Base-by-base conservation (phyloP, 106 monocot genomes). In the Allium cepa region DNA sequence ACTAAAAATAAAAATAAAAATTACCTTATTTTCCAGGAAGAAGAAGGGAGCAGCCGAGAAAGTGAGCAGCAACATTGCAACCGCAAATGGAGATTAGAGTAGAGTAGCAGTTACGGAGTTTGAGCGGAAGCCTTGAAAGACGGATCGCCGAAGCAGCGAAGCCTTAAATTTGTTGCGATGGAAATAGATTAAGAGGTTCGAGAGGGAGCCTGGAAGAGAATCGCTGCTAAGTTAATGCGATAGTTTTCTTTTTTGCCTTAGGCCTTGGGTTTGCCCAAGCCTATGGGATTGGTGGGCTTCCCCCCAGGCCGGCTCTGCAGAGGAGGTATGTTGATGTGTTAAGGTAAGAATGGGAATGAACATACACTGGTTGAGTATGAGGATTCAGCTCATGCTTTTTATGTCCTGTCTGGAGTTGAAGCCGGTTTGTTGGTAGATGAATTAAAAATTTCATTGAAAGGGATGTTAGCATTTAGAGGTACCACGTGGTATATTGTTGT, bases 351-450 rank as follows among this genome's bases (percentile, higher is more conserved):
- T 27, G 84, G 84, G 49, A 73, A 62, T 72, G 73, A 56, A 56
- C 73, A 55, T 36, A 50, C 26, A 59, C 12, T 79, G 69, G 48
- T 76, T 56, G 83, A 83, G 72, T 83, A 69, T 50, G 76, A 77
- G 22, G 62, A 77, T 10, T 76, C 73, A 4, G 70, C 77, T 48
- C 84, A 84, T 49, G 80, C 80, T 17, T 84, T 84, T 59, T 84
- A 84, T 51, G 46, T 77, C 17, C 80, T 84, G 48, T 70, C 84
- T 4, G 84, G 64, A 7, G 53, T 70, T 17, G 73, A 84, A 12
- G 53, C 63, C 2, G 50, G 18, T 8, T 50, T 62, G 69, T 53
- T 84, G 51, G 47, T 84, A 10, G 70, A 70, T 51, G 73, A 73
- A 51, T 80, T 8, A 73, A 62, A 56, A 69, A 27, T 3, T 77